Evolutionary conservation across 2,329 filamentous ascomycete species (phyloP), one percentile per base, ranked within the genome.

Genomic region (Curvularia sp.): DNA sequence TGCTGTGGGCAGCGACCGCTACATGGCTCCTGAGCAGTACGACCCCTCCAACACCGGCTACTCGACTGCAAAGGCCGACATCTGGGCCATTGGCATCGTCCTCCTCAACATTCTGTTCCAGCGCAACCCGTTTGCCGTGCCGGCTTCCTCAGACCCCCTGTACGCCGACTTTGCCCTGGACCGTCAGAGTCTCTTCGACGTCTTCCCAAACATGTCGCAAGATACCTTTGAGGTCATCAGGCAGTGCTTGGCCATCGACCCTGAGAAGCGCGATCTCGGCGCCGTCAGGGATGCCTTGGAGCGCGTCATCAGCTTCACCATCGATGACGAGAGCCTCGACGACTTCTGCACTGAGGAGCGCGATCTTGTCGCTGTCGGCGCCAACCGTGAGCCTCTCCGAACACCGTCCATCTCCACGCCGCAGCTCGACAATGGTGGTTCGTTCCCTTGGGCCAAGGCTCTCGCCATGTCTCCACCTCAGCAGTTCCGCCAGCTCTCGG

Each of bases 11-110:
- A 98, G 95, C 76, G 95, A 99, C 76, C 92, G 95, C 55, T 99
- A 99, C 82, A 99, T 99, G 95, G 93, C 95, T 55, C 95, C 95
- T 5, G 95, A 99, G 80, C 95, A 99, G 79, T 98, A 95, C 72
- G 94, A 98, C 76, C 93, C 93, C 53, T 87, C 89, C 67, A 89
- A 89, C 62, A 87, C 86, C 63, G 95, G 95, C 59, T 99, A 99
- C 80, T 94, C 92, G 55, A 93, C 95, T 47, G 91, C 92, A 46
- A 88, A 95, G 80, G 95, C 95, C 51, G 95, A 99, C 77, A 88
- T 97, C 69, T 99, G 95, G 95, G 93, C 95, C 57, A 91, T 99
- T 74, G 95, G 95, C 63, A 94, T 99, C 79, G 97, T 95, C 78
- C 83, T 99, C 65, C 85, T 99, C 73, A 99, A 99, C 81, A 90